Base-by-base conservation (phyloP, 2,329 filamentous ascomycete genomes). In the Fusarium caatingaense region DNA sequence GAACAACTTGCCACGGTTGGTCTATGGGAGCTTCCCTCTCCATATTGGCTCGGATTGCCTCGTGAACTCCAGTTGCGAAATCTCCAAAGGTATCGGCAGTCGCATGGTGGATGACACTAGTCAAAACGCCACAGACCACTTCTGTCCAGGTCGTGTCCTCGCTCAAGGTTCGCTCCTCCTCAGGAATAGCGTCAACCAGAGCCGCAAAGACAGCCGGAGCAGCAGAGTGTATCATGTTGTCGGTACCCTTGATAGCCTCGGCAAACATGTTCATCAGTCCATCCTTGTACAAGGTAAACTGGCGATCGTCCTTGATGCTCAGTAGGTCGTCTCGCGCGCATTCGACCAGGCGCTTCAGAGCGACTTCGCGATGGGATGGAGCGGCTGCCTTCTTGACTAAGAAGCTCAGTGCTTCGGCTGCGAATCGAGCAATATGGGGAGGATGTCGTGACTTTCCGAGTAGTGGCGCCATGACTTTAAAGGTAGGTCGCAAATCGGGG, bases 321-420 rank as follows among this genome's bases (percentile, higher is more conserved):
- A 85, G 72, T 53, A 97, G 83, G 75, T 97, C 93, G 13, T 88
- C 81, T 51, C 93, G 87, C 2, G 92, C 89, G 79, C 94, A 91
- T 15, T 86, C 83, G 4, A 97, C 82, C n/a, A 98, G 89, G 15
- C 85, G 81, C 15, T 87, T 84, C 37, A 99, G 83, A 0, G 93
- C 89, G 27, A 85, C 87, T 70, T 95, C 92, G 71, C 93, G 90
- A 69, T 93, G 89, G 58, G 93, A 93, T 5, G 90, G 87, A 18
- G 91, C 87, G 4, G 92, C 94, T 9, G 94, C 92, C 81, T 98
- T 98, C 76, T 93, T 92, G 21, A 99, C 86, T 21, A 99, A 84
- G 76, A 98, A 99, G 72, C 94, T 97, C 83, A 99, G 87, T 5
- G 96, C 93, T 81, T 99, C 96, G 27, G 96, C 96, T 15, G 95